Evolutionary conservation across 441 rosid genomes (phyloP), one percentile per base, ranked within the genome.

Genomic region (Erodium moschatum): DNA sequence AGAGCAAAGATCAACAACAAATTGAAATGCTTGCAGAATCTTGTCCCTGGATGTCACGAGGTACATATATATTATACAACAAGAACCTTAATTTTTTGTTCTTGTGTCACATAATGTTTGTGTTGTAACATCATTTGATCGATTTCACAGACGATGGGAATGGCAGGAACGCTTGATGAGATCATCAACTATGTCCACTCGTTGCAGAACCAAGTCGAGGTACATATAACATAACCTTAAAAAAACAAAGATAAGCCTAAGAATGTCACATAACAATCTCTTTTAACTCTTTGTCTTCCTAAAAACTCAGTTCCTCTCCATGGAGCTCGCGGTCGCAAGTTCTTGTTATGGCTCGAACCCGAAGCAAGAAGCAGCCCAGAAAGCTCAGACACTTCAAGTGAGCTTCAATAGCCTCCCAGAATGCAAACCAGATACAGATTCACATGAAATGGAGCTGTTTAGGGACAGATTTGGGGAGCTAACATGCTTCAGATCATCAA

Each of bases 141-240:
- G 42, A 69, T 67, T 68, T 29, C 27, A 18, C 82, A 86, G 90
- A 80, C 86, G 27, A 84, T 84, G 88, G 90, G 90, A 21, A 84
- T 86, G 88, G 87, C 90, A 31, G 83, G 82, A 54, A 84, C 83
- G 86, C 69, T 86, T 20, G 90, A 86, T 33, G 88, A 84, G 76
- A 86, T 86, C 38, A 86, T 86, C 74, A 86, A 82, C 68, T 86
- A 86, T 76, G 85, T 86, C 11, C 85, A 80, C 72, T 84, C 90
- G 16, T 75, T 86, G 74, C 86, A 86, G 74, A 86, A 86, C 69
- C 90, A 86, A 75, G 85, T 86, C 63, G 90, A 86, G 86, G 90
- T 86, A 69, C 70, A 48, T 38, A 7, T 7, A 20, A n/a, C 56
- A 18, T 38, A 2, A 20, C 11, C 21, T 46, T 20, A 19, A 67